Evolutionary conservation across 140 eudicot species (phyloP).

Genomic region (Senecio squalidus): DNA sequence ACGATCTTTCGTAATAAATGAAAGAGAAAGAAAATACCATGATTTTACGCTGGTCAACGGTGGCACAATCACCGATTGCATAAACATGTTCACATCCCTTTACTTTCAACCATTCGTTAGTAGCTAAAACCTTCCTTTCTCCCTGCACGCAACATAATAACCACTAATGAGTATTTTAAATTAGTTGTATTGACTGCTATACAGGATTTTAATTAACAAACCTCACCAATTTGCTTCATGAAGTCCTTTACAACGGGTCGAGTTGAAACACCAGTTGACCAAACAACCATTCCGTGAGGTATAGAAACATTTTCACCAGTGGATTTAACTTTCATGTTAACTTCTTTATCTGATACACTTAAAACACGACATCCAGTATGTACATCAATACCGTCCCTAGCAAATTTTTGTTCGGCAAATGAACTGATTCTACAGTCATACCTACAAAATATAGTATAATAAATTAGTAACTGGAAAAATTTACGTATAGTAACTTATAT

Average conservation of each 20-base stretch:
- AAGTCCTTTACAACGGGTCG: constrained; percentile 71
- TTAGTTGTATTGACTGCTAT: constrained; percentile 1
- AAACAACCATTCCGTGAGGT: constrained; percentile 80
- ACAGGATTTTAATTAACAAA: neutral
- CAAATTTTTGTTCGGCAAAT: constrained; percentile 74
- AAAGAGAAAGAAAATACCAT: constrained; percentile 42
- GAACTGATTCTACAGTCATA: constrained; percentile 76
- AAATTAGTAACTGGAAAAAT: too few relatives aligned
- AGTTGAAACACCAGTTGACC: constrained; percentile 92
- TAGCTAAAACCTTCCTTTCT: constrained; percentile 61
- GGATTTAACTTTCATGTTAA: constrained; percentile 46
- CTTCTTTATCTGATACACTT: constrained; percentile 49
- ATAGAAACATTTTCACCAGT: constrained; percentile 45
- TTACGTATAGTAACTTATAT: too few relatives aligned
- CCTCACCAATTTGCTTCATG: too few relatives aligned
- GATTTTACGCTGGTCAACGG: constrained; percentile 66
- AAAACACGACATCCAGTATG: constrained; percentile 65
- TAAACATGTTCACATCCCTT: constrained; percentile 70
- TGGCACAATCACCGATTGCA: constrained; percentile 95
- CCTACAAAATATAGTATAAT: constrained; percentile 34
- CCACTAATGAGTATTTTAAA: neutral
- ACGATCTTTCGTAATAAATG: too few relatives aligned
- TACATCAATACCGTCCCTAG: constrained; percentile 84
- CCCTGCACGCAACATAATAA: constrained; percentile 32
- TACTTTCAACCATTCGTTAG: constrained; percentile 85